Percentiles rank a stretch among this genome's conserved stretches.
Evolutionary conservation across 2,329 filamentous ascomycete genomes (phyloP).

Genomic region (Pyricularia grisea): DNA sequence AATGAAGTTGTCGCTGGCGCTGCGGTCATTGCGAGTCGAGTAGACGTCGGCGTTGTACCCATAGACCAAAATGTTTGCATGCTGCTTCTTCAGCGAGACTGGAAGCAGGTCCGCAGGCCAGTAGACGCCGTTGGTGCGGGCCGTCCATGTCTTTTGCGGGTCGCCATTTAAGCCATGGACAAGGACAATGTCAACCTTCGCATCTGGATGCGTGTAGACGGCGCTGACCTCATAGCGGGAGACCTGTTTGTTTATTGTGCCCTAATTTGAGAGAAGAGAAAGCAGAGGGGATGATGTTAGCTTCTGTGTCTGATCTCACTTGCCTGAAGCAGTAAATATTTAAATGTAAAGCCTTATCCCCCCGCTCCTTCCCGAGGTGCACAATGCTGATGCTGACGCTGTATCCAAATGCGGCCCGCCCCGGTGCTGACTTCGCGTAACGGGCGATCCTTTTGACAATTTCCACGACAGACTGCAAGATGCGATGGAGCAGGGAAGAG

Average conservation of each 20-base stretch:
- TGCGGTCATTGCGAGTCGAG: constrained; percentile 35
- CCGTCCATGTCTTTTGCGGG: constrained; percentile 54
- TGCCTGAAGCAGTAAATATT: not conserved
- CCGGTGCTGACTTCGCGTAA: not conserved
- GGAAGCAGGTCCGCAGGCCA: constrained; percentile 65
- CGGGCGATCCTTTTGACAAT: not conserved
- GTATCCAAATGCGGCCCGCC: not conserved
- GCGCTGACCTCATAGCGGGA: constrained; percentile 48
- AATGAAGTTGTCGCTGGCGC: constrained; percentile 56
- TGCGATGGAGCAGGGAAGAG: not conserved
- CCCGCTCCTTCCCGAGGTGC: not conserved
- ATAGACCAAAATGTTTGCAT: constrained; percentile 60
- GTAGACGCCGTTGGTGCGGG: constrained; percentile 43
- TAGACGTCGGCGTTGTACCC: constrained; percentile 65
- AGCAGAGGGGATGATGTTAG: not conserved
- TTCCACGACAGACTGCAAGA: not conserved
- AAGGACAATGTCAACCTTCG: constrained; percentile 56
- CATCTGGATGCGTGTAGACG: constrained; percentile 49
- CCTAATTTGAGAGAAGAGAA: not conserved
- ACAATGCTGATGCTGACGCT: not conserved
- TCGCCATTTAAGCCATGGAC: constrained; percentile 55
- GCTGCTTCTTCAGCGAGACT: constrained; percentile 41
- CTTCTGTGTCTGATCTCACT: not conserved
- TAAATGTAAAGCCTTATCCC: not conserved
- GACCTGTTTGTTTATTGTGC: constrained; percentile 35